A percentile compares a stretch with the other conserved stretches of the same genome.
Evolutionary conservation across 2,329 filamentous ascomycete species (phyloP).

Genomic region (Cordyceps fumosorosea): DNA sequence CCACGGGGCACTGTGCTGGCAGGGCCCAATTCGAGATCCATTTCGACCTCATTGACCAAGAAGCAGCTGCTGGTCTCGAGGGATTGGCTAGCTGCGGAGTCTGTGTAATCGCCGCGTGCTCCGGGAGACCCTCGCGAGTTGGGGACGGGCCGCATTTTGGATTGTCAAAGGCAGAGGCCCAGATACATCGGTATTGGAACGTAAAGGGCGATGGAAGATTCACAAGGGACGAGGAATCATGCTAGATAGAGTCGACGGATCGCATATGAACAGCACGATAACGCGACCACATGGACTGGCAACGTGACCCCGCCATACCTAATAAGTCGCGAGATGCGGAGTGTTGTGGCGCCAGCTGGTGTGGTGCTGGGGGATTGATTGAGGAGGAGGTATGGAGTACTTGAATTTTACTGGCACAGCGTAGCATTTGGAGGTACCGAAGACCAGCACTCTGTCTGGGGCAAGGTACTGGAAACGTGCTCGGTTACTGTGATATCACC

Average conservation of each 20-base stretch:
- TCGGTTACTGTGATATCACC: slow-evolving; percentile 13
- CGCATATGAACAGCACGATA: neutral
- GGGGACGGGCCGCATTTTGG: slow-evolving; percentile 18
- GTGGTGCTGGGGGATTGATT: too few relatives aligned
- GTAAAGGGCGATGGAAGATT: neutral
- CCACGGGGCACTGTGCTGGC: neutral
- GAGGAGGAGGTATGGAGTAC: neutral
- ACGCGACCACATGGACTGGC: neutral
- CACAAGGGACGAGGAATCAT: neutral
- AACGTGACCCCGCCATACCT: slow-evolving; percentile 10
- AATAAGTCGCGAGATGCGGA: neutral
- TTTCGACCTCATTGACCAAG: slow-evolving; percentile 28
- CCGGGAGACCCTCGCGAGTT: neutral
- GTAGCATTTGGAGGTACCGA: neutral
- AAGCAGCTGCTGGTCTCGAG: slow-evolving; percentile 27
- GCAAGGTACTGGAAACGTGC: neutral
- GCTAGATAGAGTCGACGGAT: neutral
- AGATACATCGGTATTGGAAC: neutral
- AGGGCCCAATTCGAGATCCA: slow-evolving; percentile 17
- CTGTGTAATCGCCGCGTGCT: neutral
- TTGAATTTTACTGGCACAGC: neutral
- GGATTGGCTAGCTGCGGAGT: neutral
- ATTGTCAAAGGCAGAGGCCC: neutral
- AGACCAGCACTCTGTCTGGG: neutral
- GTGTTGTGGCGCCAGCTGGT: slow-evolving; percentile 3